These are phyloP conservation scores for Globisporangium recalcitrans DNA, from an alignment of 352 stramenopile species.

Conservation along the genomic window DNA sequence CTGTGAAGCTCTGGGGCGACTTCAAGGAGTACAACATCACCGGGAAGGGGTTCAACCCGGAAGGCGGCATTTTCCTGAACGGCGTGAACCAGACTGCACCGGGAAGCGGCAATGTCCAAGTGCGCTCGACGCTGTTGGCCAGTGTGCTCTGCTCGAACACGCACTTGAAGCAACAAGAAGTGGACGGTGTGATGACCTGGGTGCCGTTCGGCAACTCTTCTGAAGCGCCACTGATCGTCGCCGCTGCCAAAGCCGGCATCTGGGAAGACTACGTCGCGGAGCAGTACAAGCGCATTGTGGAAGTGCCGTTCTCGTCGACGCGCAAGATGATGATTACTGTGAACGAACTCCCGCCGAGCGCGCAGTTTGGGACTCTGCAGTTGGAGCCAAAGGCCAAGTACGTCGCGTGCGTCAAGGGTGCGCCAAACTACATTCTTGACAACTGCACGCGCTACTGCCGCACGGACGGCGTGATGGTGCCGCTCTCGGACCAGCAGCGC, in stretches of 20 bases:
- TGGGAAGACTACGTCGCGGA: constrained; percentile 43
- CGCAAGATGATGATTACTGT: constrained; percentile 93
- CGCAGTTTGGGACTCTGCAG: constrained; percentile 36
- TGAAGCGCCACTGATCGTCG: constrained; percentile 67
- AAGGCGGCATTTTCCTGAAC: constrained; percentile 47
- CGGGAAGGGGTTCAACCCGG: constrained; percentile 52
- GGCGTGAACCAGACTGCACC: constrained; percentile 33
- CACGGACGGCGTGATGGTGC: constrained; percentile 43
- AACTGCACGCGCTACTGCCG: constrained; percentile 58
- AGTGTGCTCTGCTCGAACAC: constrained; percentile 77
- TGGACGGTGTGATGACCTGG: constrained; percentile 42
- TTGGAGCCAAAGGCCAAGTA: constrained; percentile 35
- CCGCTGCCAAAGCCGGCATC: constrained; percentile 63
- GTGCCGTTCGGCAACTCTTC: constrained; percentile 65
- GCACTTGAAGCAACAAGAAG: constrained; percentile 54
- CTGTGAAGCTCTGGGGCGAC: constrained; percentile 70
- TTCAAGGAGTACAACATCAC: constrained; percentile 66
- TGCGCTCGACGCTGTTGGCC: constrained; percentile 54
- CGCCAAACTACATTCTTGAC: constrained; percentile 64
- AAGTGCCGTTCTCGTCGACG: constrained; percentile 94
- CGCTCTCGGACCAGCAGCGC: constrained; percentile 37
- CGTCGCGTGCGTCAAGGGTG: constrained; percentile 58
- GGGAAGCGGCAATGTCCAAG: constrained; percentile 40
- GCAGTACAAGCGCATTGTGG: constrained; percentile 73
- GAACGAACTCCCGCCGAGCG: constrained; percentile 35